phyloP scores from a whole-genome alignment of 2,329 filamentous ascomycete species.

The Neofusicoccum ribis region DNA sequence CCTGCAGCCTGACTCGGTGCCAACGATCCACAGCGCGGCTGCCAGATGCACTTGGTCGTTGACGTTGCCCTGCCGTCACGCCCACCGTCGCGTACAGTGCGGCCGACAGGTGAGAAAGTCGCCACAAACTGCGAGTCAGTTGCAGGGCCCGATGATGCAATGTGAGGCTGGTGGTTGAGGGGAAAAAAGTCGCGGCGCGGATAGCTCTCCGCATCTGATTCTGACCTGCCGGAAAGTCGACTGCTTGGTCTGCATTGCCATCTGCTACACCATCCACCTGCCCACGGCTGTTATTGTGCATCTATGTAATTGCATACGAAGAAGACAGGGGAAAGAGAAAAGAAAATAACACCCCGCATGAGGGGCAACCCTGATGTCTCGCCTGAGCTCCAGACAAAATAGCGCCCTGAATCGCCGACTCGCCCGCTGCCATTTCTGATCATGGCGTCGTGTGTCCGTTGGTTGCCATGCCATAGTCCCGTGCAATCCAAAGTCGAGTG shows the following conservation, averaged over 20 bases:
- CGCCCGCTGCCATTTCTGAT: conserved; percentile 7
- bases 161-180: neutral
- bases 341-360: neutral
- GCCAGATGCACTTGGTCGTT: neutral
- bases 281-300: conserved; percentile 5
- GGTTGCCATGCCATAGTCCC: neutral
- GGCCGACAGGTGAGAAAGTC: neutral
- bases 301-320: conserved; percentile 11
- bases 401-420: conserved; percentile 14
- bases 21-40: neutral
- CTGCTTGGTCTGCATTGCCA: neutral
- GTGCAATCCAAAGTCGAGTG: conserved; percentile 2
- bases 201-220: neutral
- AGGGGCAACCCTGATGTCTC: neutral
- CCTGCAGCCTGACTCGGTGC: no score
- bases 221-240: neutral
- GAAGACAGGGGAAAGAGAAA: conserved; percentile 13
- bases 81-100: no score
- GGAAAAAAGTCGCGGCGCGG: neutral
- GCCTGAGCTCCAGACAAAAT: conserved; percentile 2
- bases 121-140: neutral
- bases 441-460: neutral
- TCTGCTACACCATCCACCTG: neutral
- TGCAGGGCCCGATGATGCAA: conserved; percentile 1
- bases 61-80: neutral